Conservation (phyloP, 192 early-diverging fungal genomes). For the Rhizophlyctis rosea region DNA sequence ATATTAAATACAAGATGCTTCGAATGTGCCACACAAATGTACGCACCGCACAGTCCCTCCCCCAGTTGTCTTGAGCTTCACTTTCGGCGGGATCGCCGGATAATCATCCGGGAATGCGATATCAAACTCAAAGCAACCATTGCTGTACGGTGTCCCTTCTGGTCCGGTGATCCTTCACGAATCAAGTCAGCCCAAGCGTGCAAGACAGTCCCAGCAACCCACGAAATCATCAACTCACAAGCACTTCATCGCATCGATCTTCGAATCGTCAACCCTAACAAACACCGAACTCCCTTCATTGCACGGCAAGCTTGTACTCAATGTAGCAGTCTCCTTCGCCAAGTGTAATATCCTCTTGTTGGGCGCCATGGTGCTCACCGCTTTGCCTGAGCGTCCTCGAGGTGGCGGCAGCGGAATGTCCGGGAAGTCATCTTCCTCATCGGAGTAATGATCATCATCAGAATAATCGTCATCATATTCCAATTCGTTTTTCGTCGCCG, state of each 20-base stretch:
- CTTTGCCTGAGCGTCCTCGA: neutral
- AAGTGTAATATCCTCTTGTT: slow-evolving; percentile 5
- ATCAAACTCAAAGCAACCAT: slow-evolving; percentile 44
- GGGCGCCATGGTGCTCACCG: neutral
- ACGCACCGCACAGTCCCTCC: slow-evolving; percentile 37
- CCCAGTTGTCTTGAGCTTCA: slow-evolving; percentile 47
- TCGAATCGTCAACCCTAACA: slow-evolving; percentile 22
- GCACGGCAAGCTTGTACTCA: slow-evolving; percentile 18
- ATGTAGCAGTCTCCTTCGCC: slow-evolving; percentile 17
- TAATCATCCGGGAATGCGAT: slow-evolving; percentile 48
- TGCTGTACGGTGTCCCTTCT: slow-evolving; percentile 51
- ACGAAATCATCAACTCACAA: too few relatives aligned
- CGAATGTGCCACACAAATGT: too few relatives aligned
- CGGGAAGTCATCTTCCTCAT: too few relatives aligned
- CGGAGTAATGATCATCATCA: neutral
- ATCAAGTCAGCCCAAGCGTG: too few relatives aligned
- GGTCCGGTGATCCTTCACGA: slow-evolving; percentile 54
- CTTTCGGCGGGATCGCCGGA: slow-evolving; percentile 42
- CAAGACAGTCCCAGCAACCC: too few relatives aligned
- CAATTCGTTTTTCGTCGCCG: neutral
- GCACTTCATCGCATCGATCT: slow-evolving; percentile 16
- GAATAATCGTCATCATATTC: neutral
- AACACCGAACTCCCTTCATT: slow-evolving; percentile 21
- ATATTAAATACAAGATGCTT: too few relatives aligned
- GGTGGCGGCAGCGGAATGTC: too few relatives aligned